Conservation (phyloP, 805 yeast genomes). For the Scheffersomyces lignosus region DNA sequence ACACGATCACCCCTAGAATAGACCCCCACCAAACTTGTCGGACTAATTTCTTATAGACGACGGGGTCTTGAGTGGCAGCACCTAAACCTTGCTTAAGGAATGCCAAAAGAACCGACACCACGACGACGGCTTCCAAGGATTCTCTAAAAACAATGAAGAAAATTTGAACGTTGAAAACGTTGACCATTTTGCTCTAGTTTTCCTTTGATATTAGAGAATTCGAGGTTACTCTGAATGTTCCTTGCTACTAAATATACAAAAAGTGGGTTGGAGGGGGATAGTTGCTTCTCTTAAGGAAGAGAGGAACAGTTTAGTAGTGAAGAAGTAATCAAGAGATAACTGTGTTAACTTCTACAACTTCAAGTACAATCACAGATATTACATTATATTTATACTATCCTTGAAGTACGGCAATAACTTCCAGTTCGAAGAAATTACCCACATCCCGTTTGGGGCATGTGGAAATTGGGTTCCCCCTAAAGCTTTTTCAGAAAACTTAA, state of each 20-base stretch:
- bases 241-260: neutral
- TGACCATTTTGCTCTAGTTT: conserved; percentile 16
- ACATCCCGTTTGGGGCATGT: no score
- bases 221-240: neutral
- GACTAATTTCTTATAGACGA: conserved; percentile 16
- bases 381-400: no score
- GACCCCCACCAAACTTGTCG: conserved; percentile 26
- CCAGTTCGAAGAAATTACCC: no score
- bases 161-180: conserved; percentile 26
- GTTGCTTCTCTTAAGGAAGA: no score
- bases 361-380: no score
- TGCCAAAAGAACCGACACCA: conserved; percentile 28
- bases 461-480: no score
- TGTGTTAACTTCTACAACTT: no score
- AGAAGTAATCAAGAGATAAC: no score
- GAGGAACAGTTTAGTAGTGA: no score
- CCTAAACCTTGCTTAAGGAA: conserved; percentile 29
- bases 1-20: conserved; percentile 17
- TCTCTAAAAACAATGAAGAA: conserved; percentile 28
- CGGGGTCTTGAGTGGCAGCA: conserved; percentile 19
- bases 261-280: neutral
- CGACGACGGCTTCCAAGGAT: conserved; percentile 25
- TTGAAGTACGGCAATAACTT: no score
- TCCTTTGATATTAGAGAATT: no score
- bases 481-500: no score